A percentile compares a stretch with the other conserved stretches of the same genome.
These are phyloP conservation scores for Polyporus arcularius DNA, from an alignment of 768 basidiomycete genomes.

Conservation along the genomic window DNA sequence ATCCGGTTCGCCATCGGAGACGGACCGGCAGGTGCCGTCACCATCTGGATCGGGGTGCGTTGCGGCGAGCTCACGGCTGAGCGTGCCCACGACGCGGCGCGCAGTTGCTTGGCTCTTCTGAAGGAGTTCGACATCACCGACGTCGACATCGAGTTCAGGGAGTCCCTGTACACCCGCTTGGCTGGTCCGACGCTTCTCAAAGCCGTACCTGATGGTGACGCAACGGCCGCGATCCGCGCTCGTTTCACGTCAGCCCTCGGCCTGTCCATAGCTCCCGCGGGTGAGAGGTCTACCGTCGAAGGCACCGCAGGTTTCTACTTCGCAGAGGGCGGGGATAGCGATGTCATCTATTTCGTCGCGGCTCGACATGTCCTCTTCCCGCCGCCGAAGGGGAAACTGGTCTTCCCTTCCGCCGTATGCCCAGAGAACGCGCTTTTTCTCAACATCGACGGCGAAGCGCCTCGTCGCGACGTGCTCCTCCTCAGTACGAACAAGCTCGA, in stretches of 20 bases:
- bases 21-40: too few species aligned
- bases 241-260: slow-evolving; percentile 16
- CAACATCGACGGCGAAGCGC: not conserved
- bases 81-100: too few species aligned
- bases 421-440: not conserved
- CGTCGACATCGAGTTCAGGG: slow-evolving; percentile 13
- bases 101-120: not conserved
- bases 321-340: slow-evolving; percentile 3
- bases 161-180: slow-evolving; percentile 1
- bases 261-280: slow-evolving; percentile 4
- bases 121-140: not conserved
- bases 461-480: not conserved
- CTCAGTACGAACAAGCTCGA: not conserved
- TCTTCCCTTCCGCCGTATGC: too few species aligned
- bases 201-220: not conserved
- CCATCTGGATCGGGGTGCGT: too few species aligned
- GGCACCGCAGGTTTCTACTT: slow-evolving; percentile 11
- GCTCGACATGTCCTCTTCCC: slow-evolving; percentile 11
- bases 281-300: not conserved
- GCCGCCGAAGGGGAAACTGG: not conserved
- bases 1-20: too few species aligned
- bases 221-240: not conserved
- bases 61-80: too few species aligned
- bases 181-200: not conserved
- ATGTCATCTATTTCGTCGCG: slow-evolving; percentile 5